These are phyloP conservation scores for Leersia perrieri DNA, from an alignment of 176 grass and related monocot genomes.

Conservation along the genomic window DNA sequence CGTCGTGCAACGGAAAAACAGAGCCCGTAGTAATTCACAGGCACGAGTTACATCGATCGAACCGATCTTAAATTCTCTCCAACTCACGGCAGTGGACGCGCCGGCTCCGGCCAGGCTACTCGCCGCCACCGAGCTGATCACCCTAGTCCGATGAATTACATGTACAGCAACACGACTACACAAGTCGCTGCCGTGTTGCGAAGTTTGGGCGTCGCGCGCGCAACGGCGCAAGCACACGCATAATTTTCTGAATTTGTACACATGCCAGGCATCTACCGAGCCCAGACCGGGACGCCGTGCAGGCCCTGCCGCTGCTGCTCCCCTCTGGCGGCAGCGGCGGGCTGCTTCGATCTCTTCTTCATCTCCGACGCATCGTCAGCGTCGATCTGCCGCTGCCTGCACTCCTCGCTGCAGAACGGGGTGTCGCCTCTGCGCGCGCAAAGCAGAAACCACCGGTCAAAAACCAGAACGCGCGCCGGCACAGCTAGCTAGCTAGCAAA, in stretches of 20 bases:
- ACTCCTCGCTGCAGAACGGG: constrained; percentile 76
- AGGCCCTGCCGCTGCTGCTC: constrained; percentile 42
- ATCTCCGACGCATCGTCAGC: constrained; percentile 61
- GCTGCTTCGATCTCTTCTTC: constrained; percentile 38
- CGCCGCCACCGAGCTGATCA: background rate
- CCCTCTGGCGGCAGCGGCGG: background rate
- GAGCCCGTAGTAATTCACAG: background rate
- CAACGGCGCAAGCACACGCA: no score
- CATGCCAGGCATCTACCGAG: constrained; percentile 29
- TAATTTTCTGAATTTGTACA: no score
- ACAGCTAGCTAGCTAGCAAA: background rate
- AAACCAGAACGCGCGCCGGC: background rate
- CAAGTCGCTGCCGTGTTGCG: no score
- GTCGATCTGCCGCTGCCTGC: constrained; percentile 61
- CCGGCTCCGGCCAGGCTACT: background rate
- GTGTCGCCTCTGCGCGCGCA: constrained; percentile 56
- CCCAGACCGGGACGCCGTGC: constrained; percentile 52
- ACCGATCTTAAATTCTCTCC: no score
- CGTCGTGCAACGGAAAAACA: no score
- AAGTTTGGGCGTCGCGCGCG: no score
- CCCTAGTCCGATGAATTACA: no score
- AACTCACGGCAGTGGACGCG: background rate
- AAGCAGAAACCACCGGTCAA: background rate
- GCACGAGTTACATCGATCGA: no score
- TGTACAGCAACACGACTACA: no score